These are phyloP conservation scores for Diaporthe humulicola DNA, from an alignment of 2,329 filamentous ascomycete genomes.

Conservation along the genomic window DNA sequence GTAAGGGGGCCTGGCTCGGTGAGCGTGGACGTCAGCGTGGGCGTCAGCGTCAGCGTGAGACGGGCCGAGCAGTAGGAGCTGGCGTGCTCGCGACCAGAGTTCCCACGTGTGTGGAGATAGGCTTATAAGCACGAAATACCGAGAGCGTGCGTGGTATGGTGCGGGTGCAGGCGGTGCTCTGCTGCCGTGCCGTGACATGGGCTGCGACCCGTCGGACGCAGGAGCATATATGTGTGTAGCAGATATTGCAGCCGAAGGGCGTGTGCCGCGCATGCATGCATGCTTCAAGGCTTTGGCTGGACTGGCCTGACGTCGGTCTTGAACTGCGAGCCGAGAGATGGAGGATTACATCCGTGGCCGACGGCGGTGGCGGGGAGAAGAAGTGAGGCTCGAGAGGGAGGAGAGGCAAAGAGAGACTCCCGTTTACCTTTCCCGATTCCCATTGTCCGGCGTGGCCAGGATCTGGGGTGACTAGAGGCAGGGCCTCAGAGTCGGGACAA, in stretches of 20 bases:
- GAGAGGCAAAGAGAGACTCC: background rate
- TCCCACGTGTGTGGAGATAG: conserved; percentile 22
- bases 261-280: background rate
- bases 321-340: background rate
- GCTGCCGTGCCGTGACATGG: conserved; percentile 20
- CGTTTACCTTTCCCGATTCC: background rate
- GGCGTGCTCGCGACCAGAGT: conserved; percentile 20
- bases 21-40: background rate
- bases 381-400: background rate
- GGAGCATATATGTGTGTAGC: conserved; percentile 8
- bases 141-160: background rate
- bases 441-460: background rate
- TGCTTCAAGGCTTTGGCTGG: background rate
- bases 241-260: conserved; percentile 21
- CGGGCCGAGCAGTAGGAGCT: conserved; percentile 27
- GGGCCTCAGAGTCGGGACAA: background rate
- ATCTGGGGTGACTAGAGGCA: background rate
- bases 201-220: conserved; percentile 13
- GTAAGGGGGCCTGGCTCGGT: conserved; percentile 11
- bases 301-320: background rate
- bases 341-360: background rate
- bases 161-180: background rate
- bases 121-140: conserved; percentile 20
- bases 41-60: conserved; percentile 20
- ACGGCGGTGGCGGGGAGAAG: background rate